Evolutionary conservation across 2,329 filamentous ascomycete genomes (phyloP).

Genomic region (Tolypocladium paradoxum): DNA sequence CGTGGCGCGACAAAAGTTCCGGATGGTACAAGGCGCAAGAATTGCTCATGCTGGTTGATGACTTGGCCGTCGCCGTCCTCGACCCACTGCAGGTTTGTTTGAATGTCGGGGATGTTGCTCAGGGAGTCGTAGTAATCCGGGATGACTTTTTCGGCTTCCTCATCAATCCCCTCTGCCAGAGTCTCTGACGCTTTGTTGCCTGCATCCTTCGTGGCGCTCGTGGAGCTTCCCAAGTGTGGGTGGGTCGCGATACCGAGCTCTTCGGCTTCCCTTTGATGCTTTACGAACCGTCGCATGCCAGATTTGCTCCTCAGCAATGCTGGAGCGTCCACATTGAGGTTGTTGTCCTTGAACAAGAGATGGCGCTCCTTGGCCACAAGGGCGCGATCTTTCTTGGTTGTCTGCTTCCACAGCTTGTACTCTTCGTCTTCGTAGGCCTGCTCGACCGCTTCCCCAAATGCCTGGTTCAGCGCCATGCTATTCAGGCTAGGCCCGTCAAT

Average conservation of each 20-base stretch:
- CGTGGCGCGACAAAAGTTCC: conserved; percentile 67
- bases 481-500: conserved; percentile 67
- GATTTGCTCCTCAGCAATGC: conserved; percentile 76
- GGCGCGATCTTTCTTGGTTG: conserved; percentile 92
- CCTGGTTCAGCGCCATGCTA: conserved; percentile 51
- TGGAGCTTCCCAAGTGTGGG: conserved; percentile 23
- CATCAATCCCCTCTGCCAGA: conserved; percentile 89
- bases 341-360: conserved; percentile 74
- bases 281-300: conserved; percentile 81
- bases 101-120: conserved; percentile 75
- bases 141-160: conserved; percentile 70
- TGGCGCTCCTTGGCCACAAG: conserved; percentile 76
- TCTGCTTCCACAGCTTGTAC: conserved; percentile 97
- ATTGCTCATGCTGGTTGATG: conserved; percentile 79
- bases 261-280: conserved; percentile 63
- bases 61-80: conserved; percentile 85
- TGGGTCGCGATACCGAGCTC: conserved; percentile 30
- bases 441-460: conserved; percentile 56
- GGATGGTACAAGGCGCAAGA: conserved; percentile 62
- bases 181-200: conserved; percentile 52
- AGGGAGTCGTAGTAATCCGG: conserved; percentile 93
- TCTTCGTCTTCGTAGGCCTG: conserved; percentile 85
- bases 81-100: conserved; percentile 69
- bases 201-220: conserved; percentile 33
- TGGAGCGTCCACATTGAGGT: conserved; percentile 76